Evolutionary conservation across 805 yeast genomes (phyloP), one percentile per base, ranked within the genome.

Genomic region (Jamesozyma spencerorum): DNA sequence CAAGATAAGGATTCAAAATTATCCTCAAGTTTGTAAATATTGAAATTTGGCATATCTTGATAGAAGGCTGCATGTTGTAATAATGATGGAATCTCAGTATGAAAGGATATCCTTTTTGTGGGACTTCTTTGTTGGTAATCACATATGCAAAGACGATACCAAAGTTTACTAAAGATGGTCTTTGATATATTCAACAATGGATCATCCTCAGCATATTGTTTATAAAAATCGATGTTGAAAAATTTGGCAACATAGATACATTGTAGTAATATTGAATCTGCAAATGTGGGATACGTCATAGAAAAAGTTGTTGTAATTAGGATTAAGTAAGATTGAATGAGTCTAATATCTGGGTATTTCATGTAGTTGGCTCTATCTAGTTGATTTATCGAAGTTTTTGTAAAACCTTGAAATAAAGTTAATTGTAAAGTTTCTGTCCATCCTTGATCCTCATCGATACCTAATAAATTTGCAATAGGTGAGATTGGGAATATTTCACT

Each of bases 91-190:
- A 57, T 47, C 15, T 55, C 58, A 3, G 48, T 44, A 38, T 58
- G 58, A 14, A 51, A 42, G 2, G 42, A 37, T 17, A 49, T 42
- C 7, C 47, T 47, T 30, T 51, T 52, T 13, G 39, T 42, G 2
- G 58, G 58, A 15, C 49, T 47, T 3, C 56, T 41, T 34, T 56
- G 57, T 30, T 51, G 37, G 31, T 55, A 60, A 40, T 60, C 64
- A 18, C 41, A 37, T 1, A 43, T 37, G 37, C 58, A 56, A 18
- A 60, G 29, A 6, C 52, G 45, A 39, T 48, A 57, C 61, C 63
- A 60, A 13, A 60, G 37, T 30, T 54, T 60, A 27, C 54, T 52
- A 18, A 51, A 52, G 0, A 50, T 46, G 15, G 46, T 26, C 38
- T 55, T 57, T 2, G 52, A 47, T 15, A 57, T 37, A 10, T 54